Evolutionary conservation across 768 basidiomycete species (phyloP).

Genomic region (Boletus edulis): DNA sequence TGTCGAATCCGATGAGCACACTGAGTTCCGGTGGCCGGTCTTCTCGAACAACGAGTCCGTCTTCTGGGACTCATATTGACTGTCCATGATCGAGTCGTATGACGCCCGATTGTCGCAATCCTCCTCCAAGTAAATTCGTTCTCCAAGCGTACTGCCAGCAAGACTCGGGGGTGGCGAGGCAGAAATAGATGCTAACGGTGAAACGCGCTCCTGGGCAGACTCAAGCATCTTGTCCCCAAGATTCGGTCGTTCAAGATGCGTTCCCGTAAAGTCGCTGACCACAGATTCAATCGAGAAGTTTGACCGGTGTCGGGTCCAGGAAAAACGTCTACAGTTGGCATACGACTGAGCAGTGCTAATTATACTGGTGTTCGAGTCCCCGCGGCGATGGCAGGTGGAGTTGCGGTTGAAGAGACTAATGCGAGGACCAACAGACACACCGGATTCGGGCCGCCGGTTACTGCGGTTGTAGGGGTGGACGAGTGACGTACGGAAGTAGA

Average conservation of each 20-base stretch:
- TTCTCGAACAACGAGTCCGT: slow-evolving; percentile 62
- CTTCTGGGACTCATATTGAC: slow-evolving; percentile 38
- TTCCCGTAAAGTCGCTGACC: slow-evolving; percentile 58
- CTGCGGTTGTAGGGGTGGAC: slow-evolving; percentile 41
- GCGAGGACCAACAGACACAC: slow-evolving; percentile 60
- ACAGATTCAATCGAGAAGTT: slow-evolving; percentile 64
- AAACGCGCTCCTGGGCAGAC: slow-evolving; percentile 47
- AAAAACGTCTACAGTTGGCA: slow-evolving; percentile 52
- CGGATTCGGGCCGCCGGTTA: slow-evolving; percentile 64
- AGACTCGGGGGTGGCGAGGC: slow-evolving; percentile 58
- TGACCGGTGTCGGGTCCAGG: slow-evolving; percentile 58
- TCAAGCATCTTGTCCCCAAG: slow-evolving; percentile 90
- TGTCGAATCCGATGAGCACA: slow-evolving; percentile 53
- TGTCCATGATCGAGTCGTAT: slow-evolving; percentile 69
- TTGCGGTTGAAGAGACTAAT: slow-evolving; percentile 66
- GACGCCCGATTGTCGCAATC: slow-evolving; percentile 38
- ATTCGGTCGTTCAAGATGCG: slow-evolving; percentile 64
- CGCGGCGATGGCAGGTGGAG: slow-evolving; percentile 49
- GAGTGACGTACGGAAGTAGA: slow-evolving; percentile 52
- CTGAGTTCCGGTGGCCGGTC: slow-evolving; percentile 49
- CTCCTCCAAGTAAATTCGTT: not conserved
- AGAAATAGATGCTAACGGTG: slow-evolving; percentile 60
- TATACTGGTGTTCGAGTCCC: slow-evolving; percentile 57
- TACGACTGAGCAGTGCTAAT: slow-evolving; percentile 59
- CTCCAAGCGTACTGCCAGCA: slow-evolving; percentile 15